Conservation (phyloP, 768 basidiomycete species). For the Cystofilobasidium macerans region DNA sequence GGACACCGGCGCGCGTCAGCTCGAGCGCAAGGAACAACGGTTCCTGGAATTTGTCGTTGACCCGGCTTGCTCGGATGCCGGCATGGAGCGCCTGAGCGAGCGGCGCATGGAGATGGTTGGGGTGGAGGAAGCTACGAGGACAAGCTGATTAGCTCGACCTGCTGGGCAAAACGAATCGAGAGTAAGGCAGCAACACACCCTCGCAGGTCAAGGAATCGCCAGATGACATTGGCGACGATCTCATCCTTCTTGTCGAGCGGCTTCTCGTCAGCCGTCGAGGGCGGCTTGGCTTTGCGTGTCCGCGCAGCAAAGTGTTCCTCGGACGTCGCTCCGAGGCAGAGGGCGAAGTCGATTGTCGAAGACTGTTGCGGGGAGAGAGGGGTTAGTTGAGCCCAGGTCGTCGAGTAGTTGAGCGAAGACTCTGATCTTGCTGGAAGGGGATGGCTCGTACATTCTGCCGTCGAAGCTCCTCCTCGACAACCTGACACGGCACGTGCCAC, state of each 20-base stretch:
- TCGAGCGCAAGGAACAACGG: conserved; percentile 89
- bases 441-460: conserved; percentile 73
- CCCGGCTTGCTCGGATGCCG: conserved; percentile 60
- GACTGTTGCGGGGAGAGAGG: conserved; percentile 48
- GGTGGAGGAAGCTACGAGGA: conserved; percentile 70
- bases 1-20: conserved; percentile 86
- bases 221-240: conserved; percentile 92
- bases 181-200: conserved; percentile 51
- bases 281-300: conserved; percentile 49
- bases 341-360: conserved; percentile 88
- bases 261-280: conserved; percentile 19
- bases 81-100: conserved; percentile 83
- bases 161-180: not conserved
- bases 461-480: conserved; percentile 87
- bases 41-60: conserved; percentile 99
- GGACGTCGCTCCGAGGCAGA: conserved; percentile 84
- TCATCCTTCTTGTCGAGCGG: conserved; percentile 96
- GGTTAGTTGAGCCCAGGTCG: too few relatives aligned
- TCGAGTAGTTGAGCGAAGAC: not conserved
- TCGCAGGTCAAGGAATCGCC: conserved; percentile 91
- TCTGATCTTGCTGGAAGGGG: not conserved
- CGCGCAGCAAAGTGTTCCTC: conserved; percentile 67
- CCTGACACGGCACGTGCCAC: conserved; percentile 75
- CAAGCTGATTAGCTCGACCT: too few relatives aligned
- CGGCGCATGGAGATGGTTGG: conserved; percentile 76